These are phyloP conservation scores for Pseudocercospora fijiensis DNA, from an alignment of 2,329 filamentous ascomycete species.

Conservation along the genomic window DNA sequence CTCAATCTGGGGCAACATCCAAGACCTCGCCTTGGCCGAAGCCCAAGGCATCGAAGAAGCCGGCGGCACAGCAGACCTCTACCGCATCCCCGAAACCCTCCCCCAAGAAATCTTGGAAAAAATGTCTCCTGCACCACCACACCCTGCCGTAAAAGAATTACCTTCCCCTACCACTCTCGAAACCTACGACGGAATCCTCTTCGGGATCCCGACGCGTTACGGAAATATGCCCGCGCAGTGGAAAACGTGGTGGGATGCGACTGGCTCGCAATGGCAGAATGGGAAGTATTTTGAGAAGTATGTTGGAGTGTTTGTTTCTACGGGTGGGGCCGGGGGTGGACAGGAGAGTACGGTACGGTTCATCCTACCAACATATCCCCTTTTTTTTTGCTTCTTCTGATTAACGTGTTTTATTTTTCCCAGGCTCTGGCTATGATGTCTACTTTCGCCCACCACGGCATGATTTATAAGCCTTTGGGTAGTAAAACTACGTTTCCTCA, in stretches of 20 bases:
- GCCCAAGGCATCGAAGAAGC: slow-evolving; percentile 82
- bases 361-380: too few relatives aligned
- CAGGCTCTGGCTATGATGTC: slow-evolving; percentile 69
- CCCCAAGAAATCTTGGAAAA: slow-evolving; percentile 47
- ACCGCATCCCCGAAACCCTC: slow-evolving; percentile 75
- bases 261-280: slow-evolving; percentile 73
- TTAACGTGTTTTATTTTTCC: too few relatives aligned
- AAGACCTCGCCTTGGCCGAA: slow-evolving; percentile 77
- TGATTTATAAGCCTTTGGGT: slow-evolving; percentile 86
- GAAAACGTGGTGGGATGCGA: slow-evolving; percentile 87
- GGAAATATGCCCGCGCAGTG: slow-evolving; percentile 94
- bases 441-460: slow-evolving; percentile 84
- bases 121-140: neutral
- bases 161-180: too few relatives aligned
- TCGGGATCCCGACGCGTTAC: slow-evolving; percentile 89
- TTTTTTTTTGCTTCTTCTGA: too few relatives aligned
- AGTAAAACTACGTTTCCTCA: slow-evolving; percentile 73
- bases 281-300: slow-evolving; percentile 72
- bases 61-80: slow-evolving; percentile 75
- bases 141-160: neutral
- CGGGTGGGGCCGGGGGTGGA: slow-evolving; percentile 76
- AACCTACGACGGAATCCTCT: slow-evolving; percentile 76
- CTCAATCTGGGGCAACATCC: slow-evolving; percentile 89
- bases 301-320: slow-evolving; percentile 83
- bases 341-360: neutral